These are phyloP conservation scores for Fusarium mundagurra DNA, from an alignment of 2,329 filamentous ascomycete genomes.

Conservation along the genomic window DNA sequence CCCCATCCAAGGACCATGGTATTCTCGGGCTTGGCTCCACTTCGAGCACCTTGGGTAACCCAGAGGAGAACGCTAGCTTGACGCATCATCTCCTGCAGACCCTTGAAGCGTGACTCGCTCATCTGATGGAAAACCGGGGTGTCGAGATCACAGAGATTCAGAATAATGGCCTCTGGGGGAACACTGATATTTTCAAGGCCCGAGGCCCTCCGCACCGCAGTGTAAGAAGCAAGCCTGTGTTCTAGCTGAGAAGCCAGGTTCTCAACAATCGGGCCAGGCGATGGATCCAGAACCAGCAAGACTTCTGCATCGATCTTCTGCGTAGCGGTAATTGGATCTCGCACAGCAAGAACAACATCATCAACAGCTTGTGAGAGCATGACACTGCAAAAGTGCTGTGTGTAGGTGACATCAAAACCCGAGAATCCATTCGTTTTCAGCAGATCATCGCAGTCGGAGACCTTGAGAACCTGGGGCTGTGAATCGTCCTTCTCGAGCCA, in stretches of 20 bases:
- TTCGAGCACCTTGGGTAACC: not conserved
- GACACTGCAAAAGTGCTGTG: not conserved
- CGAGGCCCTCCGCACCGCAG: not conserved
- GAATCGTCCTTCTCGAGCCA: not conserved
- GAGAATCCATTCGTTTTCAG: not conserved
- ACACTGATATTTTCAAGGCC: not conserved
- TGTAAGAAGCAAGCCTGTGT: not conserved
- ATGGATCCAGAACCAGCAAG: not conserved
- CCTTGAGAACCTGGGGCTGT: not conserved
- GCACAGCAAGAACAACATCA: not conserved
- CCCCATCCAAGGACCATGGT: not conserved
- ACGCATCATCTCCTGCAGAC: not conserved
- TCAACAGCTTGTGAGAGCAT: not conserved
- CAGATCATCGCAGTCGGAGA: not conserved
- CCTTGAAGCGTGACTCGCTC: not conserved
- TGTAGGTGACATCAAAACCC: not conserved
- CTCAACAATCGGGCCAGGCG: not conserved
- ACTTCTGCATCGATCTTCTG: not conserved
- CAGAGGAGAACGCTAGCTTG: not conserved
- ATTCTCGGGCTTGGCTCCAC: not conserved
- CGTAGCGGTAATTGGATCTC: not conserved
- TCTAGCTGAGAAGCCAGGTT: not conserved
- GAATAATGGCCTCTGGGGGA: not conserved
- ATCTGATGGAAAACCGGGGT: not conserved
- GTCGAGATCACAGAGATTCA: not conserved